Percentiles rank a stretch among this genome's conserved stretches.
These are phyloP conservation scores for Stereum hirsutum DNA, from an alignment of 1,284 basidiomycete genomes.

Conservation along the genomic window DNA sequence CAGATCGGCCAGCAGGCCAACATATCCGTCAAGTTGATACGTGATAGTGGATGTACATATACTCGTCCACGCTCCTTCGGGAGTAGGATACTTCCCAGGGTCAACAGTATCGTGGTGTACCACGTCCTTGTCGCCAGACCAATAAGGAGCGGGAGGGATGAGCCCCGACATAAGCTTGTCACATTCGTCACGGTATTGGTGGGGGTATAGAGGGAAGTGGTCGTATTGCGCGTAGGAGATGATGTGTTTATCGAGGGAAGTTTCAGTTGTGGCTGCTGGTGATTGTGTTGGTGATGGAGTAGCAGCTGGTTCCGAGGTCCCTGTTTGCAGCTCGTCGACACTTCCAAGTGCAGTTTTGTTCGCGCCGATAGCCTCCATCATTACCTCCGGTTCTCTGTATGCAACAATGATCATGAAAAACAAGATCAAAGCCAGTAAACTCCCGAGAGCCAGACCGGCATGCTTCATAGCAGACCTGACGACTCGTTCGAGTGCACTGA, in stretches of 20 bases:
- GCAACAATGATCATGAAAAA: slow-evolving; percentile 43
- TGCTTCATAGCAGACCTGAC: slow-evolving; percentile 9
- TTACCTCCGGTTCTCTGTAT: slow-evolving; percentile 34
- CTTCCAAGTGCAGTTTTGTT: slow-evolving; percentile 3
- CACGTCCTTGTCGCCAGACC: slow-evolving; percentile 43
- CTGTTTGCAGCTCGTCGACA: background rate
- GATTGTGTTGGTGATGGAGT: slow-evolving; percentile 4
- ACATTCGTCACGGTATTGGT: slow-evolving; percentile 49
- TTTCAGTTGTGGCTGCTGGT: background rate
- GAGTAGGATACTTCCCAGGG: slow-evolving; percentile 19
- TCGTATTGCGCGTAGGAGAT: slow-evolving; percentile 56
- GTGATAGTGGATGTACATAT: slow-evolving; percentile 55
- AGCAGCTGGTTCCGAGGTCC: slow-evolving; percentile 4
- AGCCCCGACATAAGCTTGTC: slow-evolving; percentile 34
- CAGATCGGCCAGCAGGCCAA: slow-evolving; percentile 54
- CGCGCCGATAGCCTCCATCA: slow-evolving; percentile 36
- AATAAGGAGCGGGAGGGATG: slow-evolving; percentile 46
- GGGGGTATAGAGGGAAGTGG: slow-evolving; percentile 44
- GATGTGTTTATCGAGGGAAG: slow-evolving; percentile 15
- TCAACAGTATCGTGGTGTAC: slow-evolving; percentile 30
- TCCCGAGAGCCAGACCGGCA: slow-evolving; percentile 36
- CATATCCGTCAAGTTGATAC: slow-evolving; percentile 58
- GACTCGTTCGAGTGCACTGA: slow-evolving; percentile 2
- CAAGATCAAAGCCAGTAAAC: slow-evolving; percentile 35
- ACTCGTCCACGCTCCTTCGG: slow-evolving; percentile 21